Evolutionary conservation across 768 basidiomycete species (phyloP).

Genomic region (Trichaptum fuscoviolaceum): DNA sequence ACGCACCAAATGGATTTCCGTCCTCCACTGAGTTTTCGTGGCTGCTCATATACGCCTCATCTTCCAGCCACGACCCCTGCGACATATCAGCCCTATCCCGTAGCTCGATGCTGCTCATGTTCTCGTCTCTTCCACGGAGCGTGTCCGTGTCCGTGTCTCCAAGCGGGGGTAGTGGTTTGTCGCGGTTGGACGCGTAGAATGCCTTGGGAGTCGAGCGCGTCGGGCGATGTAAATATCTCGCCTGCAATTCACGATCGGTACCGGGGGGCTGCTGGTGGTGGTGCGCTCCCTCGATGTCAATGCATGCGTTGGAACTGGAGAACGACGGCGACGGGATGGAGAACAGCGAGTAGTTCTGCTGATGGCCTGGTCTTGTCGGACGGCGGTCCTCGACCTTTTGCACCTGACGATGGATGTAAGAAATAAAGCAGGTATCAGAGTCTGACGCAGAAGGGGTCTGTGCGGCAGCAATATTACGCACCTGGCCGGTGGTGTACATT

Average conservation of each 20-base stretch:
- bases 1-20: slow-evolving; percentile 3
- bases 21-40: neutral
- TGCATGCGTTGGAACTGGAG: neutral
- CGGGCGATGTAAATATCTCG: neutral
- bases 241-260: neutral
- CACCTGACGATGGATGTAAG: neutral
- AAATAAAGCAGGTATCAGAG: neutral
- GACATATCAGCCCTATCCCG: slow-evolving; percentile 8
- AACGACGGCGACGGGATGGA: neutral
- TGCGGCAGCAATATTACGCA: neutral
- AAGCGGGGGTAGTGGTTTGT: slow-evolving; percentile 32
- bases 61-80: neutral
- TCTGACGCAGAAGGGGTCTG: neutral
- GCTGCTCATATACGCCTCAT: neutral
- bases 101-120: slow-evolving; percentile 19
- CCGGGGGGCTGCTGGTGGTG: neutral
- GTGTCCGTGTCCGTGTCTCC: slow-evolving; percentile 20
- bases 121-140: slow-evolving; percentile 13
- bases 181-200: slow-evolving; percentile 16
- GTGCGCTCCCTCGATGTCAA: neutral
- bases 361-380: neutral
- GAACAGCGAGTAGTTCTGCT: neutral
- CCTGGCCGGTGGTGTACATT: slow-evolving; percentile 1
- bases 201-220: slow-evolving; percentile 3
- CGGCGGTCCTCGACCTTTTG: neutral